Conservation (phyloP, 2,329 filamentous ascomycete species). For the Aureobasidium musti region DNA sequence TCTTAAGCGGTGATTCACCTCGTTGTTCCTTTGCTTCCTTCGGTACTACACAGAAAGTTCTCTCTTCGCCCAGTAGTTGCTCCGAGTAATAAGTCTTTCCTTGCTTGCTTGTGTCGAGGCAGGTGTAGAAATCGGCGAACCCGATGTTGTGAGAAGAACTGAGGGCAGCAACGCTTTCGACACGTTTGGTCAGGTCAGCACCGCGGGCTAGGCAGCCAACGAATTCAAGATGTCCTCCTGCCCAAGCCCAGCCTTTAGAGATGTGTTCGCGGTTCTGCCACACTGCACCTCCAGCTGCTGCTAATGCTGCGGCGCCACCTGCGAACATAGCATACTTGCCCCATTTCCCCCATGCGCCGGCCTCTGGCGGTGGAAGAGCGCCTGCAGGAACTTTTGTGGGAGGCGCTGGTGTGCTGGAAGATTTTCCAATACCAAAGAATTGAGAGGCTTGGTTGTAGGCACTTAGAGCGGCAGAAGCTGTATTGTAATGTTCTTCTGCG, state of each 20-base stretch:
- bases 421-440: conserved; percentile 54
- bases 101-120: conserved; percentile 66
- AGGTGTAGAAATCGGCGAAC: conserved; percentile 85
- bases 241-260: conserved; percentile 75
- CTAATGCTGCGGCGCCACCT: conserved; percentile 75
- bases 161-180: conserved; percentile 67
- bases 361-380: conserved; percentile 37
- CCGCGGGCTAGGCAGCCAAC: conserved; percentile 84
- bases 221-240: conserved; percentile 87
- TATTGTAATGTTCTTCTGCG: conserved; percentile 83
- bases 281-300: conserved; percentile 80
- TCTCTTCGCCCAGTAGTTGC: conserved; percentile 65
- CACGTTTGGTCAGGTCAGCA: conserved; percentile 75
- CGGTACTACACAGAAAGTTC: conserved; percentile 88
- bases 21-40: conserved; percentile 46
- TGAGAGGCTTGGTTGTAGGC: conserved; percentile 64
- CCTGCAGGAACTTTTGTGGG: conserved; percentile 35
- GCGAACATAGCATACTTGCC: conserved; percentile 83
- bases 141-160: conserved; percentile 68
- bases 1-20: conserved; percentile 33
- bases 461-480: conserved; percentile 68
- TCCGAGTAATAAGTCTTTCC: conserved; percentile 55
- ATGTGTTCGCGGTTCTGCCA: conserved; percentile 84
- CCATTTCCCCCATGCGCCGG: conserved; percentile 69
- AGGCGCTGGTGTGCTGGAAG: conserved; percentile 32